Conservation (phyloP, 208 protist species). For the Crithidia brevicula region DNA sequence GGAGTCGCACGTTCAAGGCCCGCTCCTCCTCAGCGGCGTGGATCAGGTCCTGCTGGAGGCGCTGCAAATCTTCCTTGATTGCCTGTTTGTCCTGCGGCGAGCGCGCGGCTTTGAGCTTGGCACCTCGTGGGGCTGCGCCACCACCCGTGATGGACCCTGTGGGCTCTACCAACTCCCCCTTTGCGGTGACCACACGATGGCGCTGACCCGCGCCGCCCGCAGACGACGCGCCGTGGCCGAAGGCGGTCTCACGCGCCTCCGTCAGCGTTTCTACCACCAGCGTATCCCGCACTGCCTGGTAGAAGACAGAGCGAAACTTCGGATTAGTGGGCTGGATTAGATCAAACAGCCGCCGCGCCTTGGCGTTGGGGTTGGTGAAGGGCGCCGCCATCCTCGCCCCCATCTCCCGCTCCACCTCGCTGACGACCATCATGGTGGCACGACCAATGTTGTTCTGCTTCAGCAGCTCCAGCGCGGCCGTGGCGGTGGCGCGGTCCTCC, state of each 20-base stretch:
- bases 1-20: constrained; percentile 59
- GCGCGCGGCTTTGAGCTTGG: constrained; percentile 80
- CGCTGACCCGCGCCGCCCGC: constrained; percentile 36
- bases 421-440: constrained; percentile 98
- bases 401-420: constrained; percentile 88
- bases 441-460: constrained; percentile 94
- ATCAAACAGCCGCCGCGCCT: constrained; percentile 93
- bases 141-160: constrained; percentile 99
- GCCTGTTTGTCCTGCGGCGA: constrained; percentile 80
- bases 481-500: constrained; percentile 93
- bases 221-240: constrained; percentile 59
- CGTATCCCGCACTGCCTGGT: constrained; percentile 97
- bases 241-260: constrained; percentile 90
- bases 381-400: constrained; percentile 40
- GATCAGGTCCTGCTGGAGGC: constrained; percentile 76
- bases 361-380: constrained; percentile 65
- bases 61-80: constrained; percentile 73
- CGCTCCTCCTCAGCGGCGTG: constrained; percentile 76
- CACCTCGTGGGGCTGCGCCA: constrained; percentile 87
- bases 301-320: constrained; percentile 95
- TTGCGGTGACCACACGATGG: constrained; percentile 96
- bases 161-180: constrained; percentile 97
- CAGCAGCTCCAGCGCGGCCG: constrained; percentile 92
- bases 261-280: constrained; percentile 95
- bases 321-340: constrained; percentile 91